A percentile compares a stretch with the other conserved stretches of the same genome.
Evolutionary conservation across 495 filamentous ascomycete species (phyloP).

Genomic region (Rhypophila decipiens): DNA sequence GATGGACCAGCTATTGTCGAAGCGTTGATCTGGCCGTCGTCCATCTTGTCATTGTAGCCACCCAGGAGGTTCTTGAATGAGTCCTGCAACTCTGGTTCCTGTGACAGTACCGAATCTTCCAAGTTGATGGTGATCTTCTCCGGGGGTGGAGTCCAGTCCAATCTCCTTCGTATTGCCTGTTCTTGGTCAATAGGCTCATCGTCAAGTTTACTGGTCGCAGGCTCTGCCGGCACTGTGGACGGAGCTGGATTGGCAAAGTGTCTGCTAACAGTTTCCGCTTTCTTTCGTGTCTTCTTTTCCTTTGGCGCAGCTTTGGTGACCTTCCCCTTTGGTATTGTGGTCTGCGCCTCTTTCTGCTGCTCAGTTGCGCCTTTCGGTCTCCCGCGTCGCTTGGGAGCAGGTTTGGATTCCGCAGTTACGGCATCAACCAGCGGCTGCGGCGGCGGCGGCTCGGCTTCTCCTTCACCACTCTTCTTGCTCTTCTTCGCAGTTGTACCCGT

Average conservation of each 20-base stretch:
- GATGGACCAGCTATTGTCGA: neutral
- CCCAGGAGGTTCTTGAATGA: slow-evolving; percentile 30
- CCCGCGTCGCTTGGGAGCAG: slow-evolving; percentile 6
- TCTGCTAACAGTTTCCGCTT: slow-evolving; percentile 25
- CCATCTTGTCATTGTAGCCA: slow-evolving; percentile 22
- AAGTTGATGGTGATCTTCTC: slow-evolving; percentile 15
- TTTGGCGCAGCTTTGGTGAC: slow-evolving; percentile 28
- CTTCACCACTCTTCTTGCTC: neutral
- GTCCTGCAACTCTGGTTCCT: no score
- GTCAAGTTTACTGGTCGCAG: slow-evolving; percentile 2
- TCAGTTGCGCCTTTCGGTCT: slow-evolving; percentile 10
- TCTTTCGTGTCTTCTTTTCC: slow-evolving; percentile 18
- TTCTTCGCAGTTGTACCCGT: neutral
- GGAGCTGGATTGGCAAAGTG: slow-evolving; percentile 25
- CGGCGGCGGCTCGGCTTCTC: no score
- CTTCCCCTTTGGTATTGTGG: slow-evolving; percentile 22
- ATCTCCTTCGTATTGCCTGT: slow-evolving; percentile 43
- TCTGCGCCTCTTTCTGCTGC: slow-evolving; percentile 18
- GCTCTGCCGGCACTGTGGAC: slow-evolving; percentile 10
- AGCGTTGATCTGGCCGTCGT: neutral
- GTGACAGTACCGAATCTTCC: slow-evolving; percentile 24
- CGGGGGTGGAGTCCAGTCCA: slow-evolving; percentile 55
- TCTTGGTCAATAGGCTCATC: slow-evolving; percentile 29
- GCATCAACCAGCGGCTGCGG: neutral
- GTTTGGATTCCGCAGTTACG: neutral